These are phyloP conservation scores for Steccherinum ochraceum DNA, from an alignment of 768 basidiomycete genomes.

Conservation along the genomic window DNA sequence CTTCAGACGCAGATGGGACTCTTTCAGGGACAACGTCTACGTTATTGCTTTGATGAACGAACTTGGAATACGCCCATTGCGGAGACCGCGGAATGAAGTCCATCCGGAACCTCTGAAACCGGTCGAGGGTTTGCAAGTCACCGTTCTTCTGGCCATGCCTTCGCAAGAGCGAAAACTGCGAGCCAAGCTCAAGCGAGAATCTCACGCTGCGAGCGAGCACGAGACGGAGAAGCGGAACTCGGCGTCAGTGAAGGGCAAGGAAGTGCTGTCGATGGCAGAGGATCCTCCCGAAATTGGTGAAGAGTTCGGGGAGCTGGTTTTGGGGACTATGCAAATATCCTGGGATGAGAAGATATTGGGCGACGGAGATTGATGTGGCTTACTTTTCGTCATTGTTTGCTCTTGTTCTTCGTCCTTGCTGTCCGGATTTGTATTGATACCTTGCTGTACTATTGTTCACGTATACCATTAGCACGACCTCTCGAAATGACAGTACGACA, in stretches of 20 bases:
- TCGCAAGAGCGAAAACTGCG: background rate
- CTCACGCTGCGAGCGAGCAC: too few relatives aligned
- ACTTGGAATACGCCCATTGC: background rate
- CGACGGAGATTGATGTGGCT: background rate
- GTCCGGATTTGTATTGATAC: background rate
- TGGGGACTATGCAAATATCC: background rate
- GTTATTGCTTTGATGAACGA: background rate
- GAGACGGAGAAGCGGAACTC: background rate
- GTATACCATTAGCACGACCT: background rate
- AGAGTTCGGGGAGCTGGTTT: background rate
- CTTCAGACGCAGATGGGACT: background rate
- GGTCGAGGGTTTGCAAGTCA: slow-evolving; percentile 14
- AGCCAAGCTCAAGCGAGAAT: background rate
- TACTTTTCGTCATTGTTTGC: background rate
- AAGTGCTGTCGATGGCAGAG: background rate
- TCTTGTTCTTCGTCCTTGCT: too few relatives aligned
- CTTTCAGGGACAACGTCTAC: background rate
- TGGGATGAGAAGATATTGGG: background rate
- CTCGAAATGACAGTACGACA: background rate
- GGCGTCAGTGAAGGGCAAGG: background rate
- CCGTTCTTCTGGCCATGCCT: slow-evolving; percentile 21
- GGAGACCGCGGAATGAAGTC: background rate
- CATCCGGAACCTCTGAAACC: background rate
- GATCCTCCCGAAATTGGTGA: background rate
- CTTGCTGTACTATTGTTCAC: background rate